phyloP scores from a whole-genome alignment of 1,139 yeast genomes.

The Arxiozyma slooffiae region DNA sequence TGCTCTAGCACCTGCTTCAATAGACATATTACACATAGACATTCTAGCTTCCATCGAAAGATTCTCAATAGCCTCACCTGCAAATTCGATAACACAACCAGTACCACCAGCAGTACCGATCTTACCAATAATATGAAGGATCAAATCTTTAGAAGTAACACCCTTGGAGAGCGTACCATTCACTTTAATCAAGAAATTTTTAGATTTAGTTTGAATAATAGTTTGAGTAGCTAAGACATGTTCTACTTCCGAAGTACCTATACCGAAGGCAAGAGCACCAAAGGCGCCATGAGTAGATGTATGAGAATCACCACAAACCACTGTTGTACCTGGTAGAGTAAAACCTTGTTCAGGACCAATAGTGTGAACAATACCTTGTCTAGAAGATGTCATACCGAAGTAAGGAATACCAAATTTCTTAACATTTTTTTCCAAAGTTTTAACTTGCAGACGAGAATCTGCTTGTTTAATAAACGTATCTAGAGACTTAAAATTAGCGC shows the following conservation, averaged over 20 bases:
- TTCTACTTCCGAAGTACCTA: constrained; percentile 97
- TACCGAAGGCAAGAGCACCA: constrained; percentile 98
- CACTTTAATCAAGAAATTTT: constrained; percentile 83
- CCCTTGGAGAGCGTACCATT: constrained; percentile 80
- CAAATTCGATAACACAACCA: constrained; percentile 91
- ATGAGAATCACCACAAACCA: constrained; percentile 97
- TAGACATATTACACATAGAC: constrained; percentile 98
- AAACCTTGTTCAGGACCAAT: constrained; percentile 99
- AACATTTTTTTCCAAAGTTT: constrained; percentile 87
- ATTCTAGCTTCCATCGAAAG: constrained; percentile 97
- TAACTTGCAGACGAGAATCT: constrained; percentile 86
- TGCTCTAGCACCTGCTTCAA: constrained; percentile 98
- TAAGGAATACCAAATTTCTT: constrained; percentile 80
- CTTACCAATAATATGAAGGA: constrained; percentile 87
- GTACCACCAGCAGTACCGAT: constrained; percentile 99
- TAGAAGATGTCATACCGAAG: constrained; percentile 86
- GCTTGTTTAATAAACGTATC: constrained; percentile 80
- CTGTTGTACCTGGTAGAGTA: constrained; percentile 96
- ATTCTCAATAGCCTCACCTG: constrained; percentile 84
- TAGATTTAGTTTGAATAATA: constrained; percentile 84
- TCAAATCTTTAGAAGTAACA: constrained; percentile 89
- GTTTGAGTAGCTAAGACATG: constrained; percentile 98
- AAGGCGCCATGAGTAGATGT: constrained; percentile 98
- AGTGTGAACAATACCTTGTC: constrained; percentile 97
- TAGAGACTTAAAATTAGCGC: constrained; percentile 64